A percentile compares a stretch with the other conserved stretches of the same genome.
These are phyloP conservation scores for Stagonosporopsis cucurbitacearum DNA, from an alignment of 2,329 filamentous ascomycete species.

Conservation along the genomic window DNA sequence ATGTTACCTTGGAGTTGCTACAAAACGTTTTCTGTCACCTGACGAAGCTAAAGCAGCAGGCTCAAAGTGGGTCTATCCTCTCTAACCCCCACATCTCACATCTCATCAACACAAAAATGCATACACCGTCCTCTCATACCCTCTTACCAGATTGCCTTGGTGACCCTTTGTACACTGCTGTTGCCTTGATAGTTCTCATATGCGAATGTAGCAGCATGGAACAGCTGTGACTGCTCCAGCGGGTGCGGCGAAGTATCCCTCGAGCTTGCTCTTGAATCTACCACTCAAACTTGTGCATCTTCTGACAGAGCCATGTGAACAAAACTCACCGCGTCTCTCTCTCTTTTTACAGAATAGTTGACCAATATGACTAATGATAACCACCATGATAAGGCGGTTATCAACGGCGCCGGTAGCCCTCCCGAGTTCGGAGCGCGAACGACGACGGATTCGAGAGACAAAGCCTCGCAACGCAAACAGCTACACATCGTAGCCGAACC, in stretches of 20 bases:
- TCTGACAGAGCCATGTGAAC: neutral
- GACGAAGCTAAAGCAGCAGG: neutral
- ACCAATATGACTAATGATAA: conserved; percentile 15
- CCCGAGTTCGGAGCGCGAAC: conserved; percentile 10
- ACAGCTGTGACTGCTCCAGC: neutral
- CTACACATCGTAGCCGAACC: neutral
- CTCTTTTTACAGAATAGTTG: neutral
- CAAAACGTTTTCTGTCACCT: neutral
- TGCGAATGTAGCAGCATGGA: neutral
- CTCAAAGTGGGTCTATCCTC: neutral
- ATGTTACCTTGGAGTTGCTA: neutral
- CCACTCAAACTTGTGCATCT: neutral
- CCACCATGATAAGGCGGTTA: conserved; percentile 16
- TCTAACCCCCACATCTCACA: neutral
- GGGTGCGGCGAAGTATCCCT: neutral
- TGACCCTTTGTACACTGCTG: too few species aligned
- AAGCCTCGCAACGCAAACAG: neutral
- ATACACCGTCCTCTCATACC: neutral
- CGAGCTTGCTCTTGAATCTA: conserved; percentile 3
- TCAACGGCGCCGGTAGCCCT: conserved; percentile 12
- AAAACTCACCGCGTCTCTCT: neutral
- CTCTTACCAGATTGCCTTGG: neutral
- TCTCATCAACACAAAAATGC: neutral
- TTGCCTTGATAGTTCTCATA: neutral
- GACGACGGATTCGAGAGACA: neutral